Conservation (phyloP, 169 alveolate species). For the Eimeria brunetti region DNA sequence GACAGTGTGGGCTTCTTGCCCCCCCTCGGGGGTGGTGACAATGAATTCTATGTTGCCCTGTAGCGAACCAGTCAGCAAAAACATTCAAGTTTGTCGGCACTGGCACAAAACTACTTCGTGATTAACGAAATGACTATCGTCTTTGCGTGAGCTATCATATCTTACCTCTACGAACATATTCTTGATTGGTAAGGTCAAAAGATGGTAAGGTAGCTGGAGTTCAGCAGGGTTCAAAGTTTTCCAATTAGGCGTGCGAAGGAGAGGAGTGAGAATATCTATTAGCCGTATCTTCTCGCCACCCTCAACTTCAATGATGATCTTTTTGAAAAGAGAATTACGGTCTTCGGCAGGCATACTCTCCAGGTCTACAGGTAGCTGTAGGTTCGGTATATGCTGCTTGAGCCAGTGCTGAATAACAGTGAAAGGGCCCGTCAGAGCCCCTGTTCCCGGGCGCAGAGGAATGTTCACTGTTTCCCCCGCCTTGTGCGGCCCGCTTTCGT, state of each 20-base stretch:
- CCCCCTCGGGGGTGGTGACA: conserved; percentile 61
- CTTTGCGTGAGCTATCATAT: background rate
- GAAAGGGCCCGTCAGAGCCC: conserved; percentile 53
- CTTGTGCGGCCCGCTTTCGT: conserved; percentile 26
- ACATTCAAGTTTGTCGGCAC: background rate
- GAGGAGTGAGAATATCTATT: conserved; percentile 39
- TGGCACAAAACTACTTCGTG: background rate
- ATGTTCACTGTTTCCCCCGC: conserved; percentile 25
- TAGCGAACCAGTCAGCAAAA: background rate
- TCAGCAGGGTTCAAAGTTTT: conserved; percentile 33
- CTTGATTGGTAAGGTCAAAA: conserved; percentile 34
- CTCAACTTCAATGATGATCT: conserved; percentile 38
- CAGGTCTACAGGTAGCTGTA: conserved; percentile 47
- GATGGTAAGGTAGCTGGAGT: conserved; percentile 1
- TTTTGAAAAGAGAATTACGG: conserved; percentile 47
- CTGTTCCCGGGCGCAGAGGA: conserved; percentile 49
- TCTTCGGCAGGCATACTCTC: conserved; percentile 63
- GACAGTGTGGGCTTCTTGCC: conserved; percentile 41
- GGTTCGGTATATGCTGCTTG: conserved; percentile 28
- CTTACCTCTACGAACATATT: conserved; percentile 66
- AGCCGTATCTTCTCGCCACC: conserved; percentile 54
- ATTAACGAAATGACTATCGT: background rate
- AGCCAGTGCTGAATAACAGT: conserved; percentile 44
- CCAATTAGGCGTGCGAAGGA: conserved; percentile 51
- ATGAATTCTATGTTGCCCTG: conserved; percentile 42